These are phyloP conservation scores for Metschnikowia kunwiensis DNA, from an alignment of 805 yeast species.

Conservation along the genomic window DNA sequence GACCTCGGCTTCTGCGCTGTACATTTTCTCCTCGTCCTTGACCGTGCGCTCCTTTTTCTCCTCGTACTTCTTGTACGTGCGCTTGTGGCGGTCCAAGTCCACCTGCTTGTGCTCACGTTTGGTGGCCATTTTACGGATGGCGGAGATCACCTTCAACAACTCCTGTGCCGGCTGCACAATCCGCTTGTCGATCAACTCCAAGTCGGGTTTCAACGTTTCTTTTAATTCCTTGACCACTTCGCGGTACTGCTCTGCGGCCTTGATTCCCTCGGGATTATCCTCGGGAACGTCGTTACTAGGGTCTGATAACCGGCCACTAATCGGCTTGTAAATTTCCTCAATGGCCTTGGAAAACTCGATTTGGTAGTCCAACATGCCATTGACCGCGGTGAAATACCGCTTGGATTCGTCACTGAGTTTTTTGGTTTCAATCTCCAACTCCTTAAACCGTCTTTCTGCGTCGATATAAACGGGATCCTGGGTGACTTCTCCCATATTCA, in stretches of 20 bases:
- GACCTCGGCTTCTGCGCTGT: slow-evolving; percentile 83
- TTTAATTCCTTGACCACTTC: slow-evolving; percentile 85
- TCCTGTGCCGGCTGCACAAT: slow-evolving; percentile 92
- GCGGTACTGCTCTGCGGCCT: slow-evolving; percentile 89
- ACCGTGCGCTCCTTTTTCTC: slow-evolving; percentile 78
- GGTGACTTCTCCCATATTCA: slow-evolving; percentile 71
- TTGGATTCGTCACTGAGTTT: slow-evolving; percentile 86
- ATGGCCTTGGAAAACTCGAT: slow-evolving; percentile 93
- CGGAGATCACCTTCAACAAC: slow-evolving; percentile 71
- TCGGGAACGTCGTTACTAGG: slow-evolving; percentile 84
- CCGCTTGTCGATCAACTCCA: slow-evolving; percentile 86
- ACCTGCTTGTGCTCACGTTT: slow-evolving; percentile 94
- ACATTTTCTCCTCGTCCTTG: slow-evolving; percentile 89
- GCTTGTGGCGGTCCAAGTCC: slow-evolving; percentile 84
- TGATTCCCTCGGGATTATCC: slow-evolving; percentile 94
- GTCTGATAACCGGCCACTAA: slow-evolving; percentile 86
- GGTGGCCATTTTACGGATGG: slow-evolving; percentile 88
- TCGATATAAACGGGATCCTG: slow-evolving; percentile 85
- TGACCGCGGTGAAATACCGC: slow-evolving; percentile 86
- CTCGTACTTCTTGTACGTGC: slow-evolving; percentile 67
- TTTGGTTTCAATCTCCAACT: slow-evolving; percentile 84
- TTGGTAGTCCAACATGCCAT: slow-evolving; percentile 90
- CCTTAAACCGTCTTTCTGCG: slow-evolving; percentile 95
- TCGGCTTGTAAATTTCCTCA: slow-evolving; percentile 95
- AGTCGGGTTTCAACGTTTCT: slow-evolving; percentile 83